Evolutionary conservation across 2,329 filamentous ascomycete species (phyloP), one percentile per base, ranked within the genome.

Genomic region (Fusarium fujikuroi): DNA sequence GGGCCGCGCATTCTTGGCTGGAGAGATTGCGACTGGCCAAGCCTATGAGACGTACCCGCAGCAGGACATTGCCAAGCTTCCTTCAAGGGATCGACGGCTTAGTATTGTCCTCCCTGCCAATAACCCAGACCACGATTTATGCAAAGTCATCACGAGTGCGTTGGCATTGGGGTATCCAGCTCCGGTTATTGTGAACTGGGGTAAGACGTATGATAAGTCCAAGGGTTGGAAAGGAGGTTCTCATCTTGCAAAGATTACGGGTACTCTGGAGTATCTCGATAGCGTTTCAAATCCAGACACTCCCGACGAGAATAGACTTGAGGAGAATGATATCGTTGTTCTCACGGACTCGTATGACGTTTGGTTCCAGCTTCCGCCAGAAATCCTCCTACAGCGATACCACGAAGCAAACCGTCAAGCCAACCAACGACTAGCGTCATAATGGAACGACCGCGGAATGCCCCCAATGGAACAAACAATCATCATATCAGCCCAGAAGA

Each of bases 331-430:
- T 28, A 50, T 80, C 1, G 52, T 79, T 14, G 59, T 79, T 0
- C 42, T 80, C 9, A 70, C 73, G 6, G 79, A 80, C 23, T 74
- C 77, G 2, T 75, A 77, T 14, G 79, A 80, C 10, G 60, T 75
- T 10, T 80, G 79, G 78, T 80, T 79, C 19, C 79, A 80, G 23
- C 77, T 80, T 0, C 76, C 79, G 1, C 77, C 78, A 3, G 72
- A 75, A 0, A 50, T 80, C 1, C 69, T 80, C 7, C 66, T 80
- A 21, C 60, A 76, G 7, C 73, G 79, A 19, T 80, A 78, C 7
- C 72, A 77, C 34, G 66, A 75, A 21, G 40, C 65, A 15, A 78
- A 76, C 15, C 5, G 23, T 0, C 30, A 63, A n/a, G 75, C 75
- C 21, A 73, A 76, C 3, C 52, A 60, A 21, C 64, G 74, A 5